Evolutionary conservation across 495 filamentous ascomycete genomes (phyloP).

Genomic region (Haplographium delicatum): DNA sequence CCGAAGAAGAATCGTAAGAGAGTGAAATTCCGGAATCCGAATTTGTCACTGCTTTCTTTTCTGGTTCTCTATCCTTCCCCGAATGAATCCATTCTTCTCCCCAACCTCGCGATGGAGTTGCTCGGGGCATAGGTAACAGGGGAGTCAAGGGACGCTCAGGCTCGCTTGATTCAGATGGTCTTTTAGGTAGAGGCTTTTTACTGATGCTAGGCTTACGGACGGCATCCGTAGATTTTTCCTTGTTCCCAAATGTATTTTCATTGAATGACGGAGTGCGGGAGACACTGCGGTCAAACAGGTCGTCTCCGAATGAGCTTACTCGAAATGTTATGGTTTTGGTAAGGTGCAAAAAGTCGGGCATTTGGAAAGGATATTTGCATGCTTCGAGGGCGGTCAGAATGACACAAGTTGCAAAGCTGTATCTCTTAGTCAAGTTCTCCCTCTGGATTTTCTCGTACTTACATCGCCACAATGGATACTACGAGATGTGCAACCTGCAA

Average conservation of each 20-base stretch:
- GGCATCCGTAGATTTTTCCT: background rate
- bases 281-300: slow-evolving; percentile 11
- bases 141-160: slow-evolving; percentile 5
- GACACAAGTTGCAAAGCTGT: slow-evolving; percentile 11
- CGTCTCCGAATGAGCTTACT: slow-evolving; percentile 15
- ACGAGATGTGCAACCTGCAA: slow-evolving; percentile 14
- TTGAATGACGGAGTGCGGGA: slow-evolving; percentile 7
- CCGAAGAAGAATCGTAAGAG: slow-evolving; percentile 5
- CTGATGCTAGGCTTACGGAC: background rate
- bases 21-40: slow-evolving; percentile 14
- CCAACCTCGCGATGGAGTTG: slow-evolving; percentile 3
- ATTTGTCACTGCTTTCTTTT: background rate
- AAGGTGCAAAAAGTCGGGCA: slow-evolving; percentile 5
- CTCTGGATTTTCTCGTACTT: background rate
- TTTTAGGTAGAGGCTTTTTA: slow-evolving; percentile 4
- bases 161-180: background rate
- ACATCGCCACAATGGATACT: slow-evolving; percentile 12
- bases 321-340: slow-evolving; percentile 4
- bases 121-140: slow-evolving; percentile 1
- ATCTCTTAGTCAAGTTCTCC: too few species aligned
- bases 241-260: background rate
- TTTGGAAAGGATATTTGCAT: slow-evolving; percentile 17
- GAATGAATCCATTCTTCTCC: slow-evolving; percentile 15
- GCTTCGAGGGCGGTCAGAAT: slow-evolving; percentile 17
- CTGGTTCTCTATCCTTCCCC: background rate